Evolutionary conservation across 2,329 filamentous ascomycete species (phyloP).

Genomic region (Pestalotiopsis sp.): DNA sequence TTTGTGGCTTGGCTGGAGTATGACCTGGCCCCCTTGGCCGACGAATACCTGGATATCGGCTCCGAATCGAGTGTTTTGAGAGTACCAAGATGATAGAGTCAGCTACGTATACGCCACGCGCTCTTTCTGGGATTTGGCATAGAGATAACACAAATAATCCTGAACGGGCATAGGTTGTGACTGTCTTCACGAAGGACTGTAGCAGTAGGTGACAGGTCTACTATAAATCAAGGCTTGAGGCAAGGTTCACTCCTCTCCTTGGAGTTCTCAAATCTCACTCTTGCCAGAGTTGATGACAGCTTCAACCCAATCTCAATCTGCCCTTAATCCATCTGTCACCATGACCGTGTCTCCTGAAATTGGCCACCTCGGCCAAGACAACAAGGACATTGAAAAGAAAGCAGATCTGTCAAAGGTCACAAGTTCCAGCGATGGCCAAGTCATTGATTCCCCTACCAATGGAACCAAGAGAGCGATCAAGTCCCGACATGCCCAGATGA

Average conservation of each 20-base stretch:
- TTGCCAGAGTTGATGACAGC: not conserved
- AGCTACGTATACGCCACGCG: not conserved
- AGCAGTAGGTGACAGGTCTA: not conserved
- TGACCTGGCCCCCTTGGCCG: not conserved
- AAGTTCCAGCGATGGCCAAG: not conserved
- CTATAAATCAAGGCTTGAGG: not conserved
- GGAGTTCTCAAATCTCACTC: not conserved
- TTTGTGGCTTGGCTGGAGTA: not conserved
- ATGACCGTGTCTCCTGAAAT: not conserved
- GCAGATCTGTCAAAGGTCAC: not conserved
- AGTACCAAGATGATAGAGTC: not conserved
- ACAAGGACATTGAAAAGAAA: not conserved
- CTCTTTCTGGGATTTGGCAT: not conserved
- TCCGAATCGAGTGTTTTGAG: not conserved
- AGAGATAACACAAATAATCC: not conserved
- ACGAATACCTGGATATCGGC: not conserved
- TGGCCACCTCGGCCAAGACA: not conserved
- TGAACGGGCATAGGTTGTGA: not conserved
- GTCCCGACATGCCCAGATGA: slow-evolving; percentile 49
- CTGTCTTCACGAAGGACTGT: not conserved
- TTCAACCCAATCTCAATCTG: not conserved
- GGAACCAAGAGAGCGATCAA: slow-evolving; percentile 30
- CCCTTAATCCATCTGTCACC: not conserved
- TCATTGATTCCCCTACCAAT: not conserved
- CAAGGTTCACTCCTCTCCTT: not conserved